phyloP scores from a whole-genome alignment of 2,329 filamentous ascomycete species.

The Ceratocystis ficicola region DNA sequence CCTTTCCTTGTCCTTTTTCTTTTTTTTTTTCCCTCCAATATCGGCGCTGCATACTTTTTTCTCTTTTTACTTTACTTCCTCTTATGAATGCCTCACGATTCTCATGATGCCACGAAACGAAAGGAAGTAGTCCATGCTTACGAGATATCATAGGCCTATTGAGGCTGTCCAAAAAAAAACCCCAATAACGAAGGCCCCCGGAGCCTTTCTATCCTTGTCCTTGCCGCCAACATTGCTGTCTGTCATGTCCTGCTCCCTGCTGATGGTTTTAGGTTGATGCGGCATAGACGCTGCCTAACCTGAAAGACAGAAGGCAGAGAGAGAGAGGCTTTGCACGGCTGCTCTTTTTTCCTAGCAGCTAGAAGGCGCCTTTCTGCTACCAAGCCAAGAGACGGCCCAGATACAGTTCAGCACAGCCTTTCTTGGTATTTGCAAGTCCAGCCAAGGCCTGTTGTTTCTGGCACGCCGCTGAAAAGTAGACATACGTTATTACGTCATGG shows the following conservation, averaged over 20 bases:
- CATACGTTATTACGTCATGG: conserved; percentile 5
- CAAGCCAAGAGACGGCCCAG: background rate
- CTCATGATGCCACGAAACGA: background rate
- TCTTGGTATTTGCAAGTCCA: too few species aligned
- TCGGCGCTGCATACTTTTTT: background rate
- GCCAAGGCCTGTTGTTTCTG: background rate
- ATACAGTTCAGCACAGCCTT: background rate
- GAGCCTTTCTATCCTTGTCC: background rate
- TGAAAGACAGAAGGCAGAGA: background rate
- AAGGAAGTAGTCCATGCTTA: background rate
- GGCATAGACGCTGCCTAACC: background rate
- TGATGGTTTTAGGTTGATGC: background rate
- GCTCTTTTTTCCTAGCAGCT: background rate
- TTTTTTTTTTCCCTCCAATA: background rate
- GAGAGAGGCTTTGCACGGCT: background rate
- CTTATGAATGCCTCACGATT: background rate
- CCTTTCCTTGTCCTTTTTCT: background rate
- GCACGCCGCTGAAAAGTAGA: background rate
- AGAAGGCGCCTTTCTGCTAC: background rate
- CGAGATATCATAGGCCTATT: background rate
- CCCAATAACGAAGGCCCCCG: background rate
- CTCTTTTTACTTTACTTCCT: background rate
- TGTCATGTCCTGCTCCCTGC: background rate
- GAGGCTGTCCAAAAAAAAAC: background rate
- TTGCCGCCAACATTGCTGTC: background rate